These are phyloP conservation scores for Ascochyta fabae DNA, from an alignment of 2,329 filamentous ascomycete genomes.

Conservation along the genomic window DNA sequence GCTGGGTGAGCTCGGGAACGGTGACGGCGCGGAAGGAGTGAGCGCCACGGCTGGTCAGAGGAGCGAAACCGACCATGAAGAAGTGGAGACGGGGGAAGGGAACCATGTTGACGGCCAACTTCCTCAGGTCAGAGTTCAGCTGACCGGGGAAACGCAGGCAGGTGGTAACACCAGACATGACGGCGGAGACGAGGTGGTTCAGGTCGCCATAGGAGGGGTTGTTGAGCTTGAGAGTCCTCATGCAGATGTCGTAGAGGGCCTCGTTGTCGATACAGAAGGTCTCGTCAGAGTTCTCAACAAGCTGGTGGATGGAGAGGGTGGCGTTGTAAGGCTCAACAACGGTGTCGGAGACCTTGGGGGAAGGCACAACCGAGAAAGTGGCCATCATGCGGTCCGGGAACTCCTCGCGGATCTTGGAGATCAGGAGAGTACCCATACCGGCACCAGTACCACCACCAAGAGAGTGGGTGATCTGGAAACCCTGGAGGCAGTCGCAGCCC, in stretches of 20 bases:
- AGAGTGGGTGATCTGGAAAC: conserved; percentile 99
- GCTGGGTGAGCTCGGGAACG: conserved; percentile 98
- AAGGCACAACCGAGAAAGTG: conserved; percentile 98
- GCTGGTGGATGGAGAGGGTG: conserved; percentile 97
- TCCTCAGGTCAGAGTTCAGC: conserved; percentile 99
- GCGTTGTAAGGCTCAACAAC: conserved; percentile 99
- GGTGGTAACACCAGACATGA: conserved; percentile 99
- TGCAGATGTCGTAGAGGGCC: conserved; percentile 99
- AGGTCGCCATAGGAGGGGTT: conserved; percentile 99
- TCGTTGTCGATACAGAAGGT: conserved; percentile 99
- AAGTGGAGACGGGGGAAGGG: conserved; percentile 99
- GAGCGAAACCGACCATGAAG: conserved; percentile 99
- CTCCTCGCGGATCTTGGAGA: conserved; percentile 99
- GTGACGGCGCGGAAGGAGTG: conserved; percentile 97
- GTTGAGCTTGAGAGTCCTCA: conserved; percentile 98
- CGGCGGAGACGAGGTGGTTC: conserved; percentile 98
- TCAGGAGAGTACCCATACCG: conserved; percentile 99
- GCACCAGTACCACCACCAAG: conserved; percentile 99
- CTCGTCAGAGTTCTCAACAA: conserved; percentile 99
- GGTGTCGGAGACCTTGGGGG: conserved; percentile 99
- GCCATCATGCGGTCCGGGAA: conserved; percentile 99
- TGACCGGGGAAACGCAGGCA: conserved; percentile 99
- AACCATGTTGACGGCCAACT: conserved; percentile 99
- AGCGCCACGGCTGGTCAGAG: conserved; percentile 89
- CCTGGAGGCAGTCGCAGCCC: conserved; percentile 98